Conservation (phyloP, 1,284 basidiomycete genomes). For the Ustilago trichophora region DNA sequence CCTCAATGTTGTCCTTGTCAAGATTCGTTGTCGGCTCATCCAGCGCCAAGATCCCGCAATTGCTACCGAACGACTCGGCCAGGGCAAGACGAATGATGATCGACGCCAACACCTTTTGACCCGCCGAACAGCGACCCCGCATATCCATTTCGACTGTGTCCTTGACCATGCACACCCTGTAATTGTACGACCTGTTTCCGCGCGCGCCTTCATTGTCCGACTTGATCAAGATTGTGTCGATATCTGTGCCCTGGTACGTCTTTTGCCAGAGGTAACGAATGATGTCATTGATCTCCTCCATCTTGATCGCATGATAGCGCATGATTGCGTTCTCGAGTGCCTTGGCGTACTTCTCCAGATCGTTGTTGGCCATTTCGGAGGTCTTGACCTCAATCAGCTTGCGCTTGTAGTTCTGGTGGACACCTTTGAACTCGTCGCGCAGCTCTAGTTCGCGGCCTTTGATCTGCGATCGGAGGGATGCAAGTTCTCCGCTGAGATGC, state of each 20-base stretch:
- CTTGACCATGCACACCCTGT: slow-evolving; percentile 95
- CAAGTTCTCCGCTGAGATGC: slow-evolving; percentile 59
- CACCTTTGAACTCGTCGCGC: slow-evolving; percentile 82
- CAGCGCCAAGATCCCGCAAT: slow-evolving; percentile 95
- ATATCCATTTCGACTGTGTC: slow-evolving; percentile 99
- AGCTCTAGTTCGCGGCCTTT: slow-evolving; percentile 76
- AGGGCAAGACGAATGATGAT: slow-evolving; percentile 98
- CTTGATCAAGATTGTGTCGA: slow-evolving; percentile 94
- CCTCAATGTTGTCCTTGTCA: slow-evolving; percentile 95
- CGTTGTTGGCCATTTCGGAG: slow-evolving; percentile 59
- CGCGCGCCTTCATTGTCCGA: slow-evolving; percentile 86
- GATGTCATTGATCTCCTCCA: slow-evolving; percentile 99
- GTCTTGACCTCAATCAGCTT: slow-evolving; percentile 92
- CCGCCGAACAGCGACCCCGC: slow-evolving; percentile 96
- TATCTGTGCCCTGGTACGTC: slow-evolving; percentile 99
- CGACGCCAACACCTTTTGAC: slow-evolving; percentile 98
- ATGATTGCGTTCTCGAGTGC: slow-evolving; percentile 94
- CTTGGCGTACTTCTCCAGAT: slow-evolving; percentile 93
- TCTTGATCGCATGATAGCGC: slow-evolving; percentile 97
- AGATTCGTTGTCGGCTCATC: slow-evolving; percentile 99
- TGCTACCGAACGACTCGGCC: slow-evolving; percentile 95
- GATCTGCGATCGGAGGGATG: slow-evolving; percentile 53
- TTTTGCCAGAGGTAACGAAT: slow-evolving; percentile 83
- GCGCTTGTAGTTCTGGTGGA: slow-evolving; percentile 84
- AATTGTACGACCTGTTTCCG: slow-evolving; percentile 82